Base-by-base conservation (phyloP, 192 early-diverging fungal genomes). In the Physocladia obscura region DNA sequence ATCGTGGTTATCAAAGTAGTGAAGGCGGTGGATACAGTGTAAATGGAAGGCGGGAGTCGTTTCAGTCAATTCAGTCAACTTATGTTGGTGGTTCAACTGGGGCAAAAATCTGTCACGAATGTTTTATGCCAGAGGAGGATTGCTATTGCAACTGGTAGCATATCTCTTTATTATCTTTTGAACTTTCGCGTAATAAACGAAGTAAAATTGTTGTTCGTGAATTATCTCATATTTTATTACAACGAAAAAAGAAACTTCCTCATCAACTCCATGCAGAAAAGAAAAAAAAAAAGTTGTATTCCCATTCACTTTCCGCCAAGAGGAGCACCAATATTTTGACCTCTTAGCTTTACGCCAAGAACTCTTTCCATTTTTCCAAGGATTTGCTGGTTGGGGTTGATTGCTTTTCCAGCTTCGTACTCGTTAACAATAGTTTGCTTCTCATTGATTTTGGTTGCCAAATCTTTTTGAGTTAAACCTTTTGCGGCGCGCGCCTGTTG, bases 401-500 rank as follows among this genome's bases (percentile, higher is more conserved):
- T 89, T 24, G 81, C 79, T 74, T 86, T 85, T 2, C 92, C 91
- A 62, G 81, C 76, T 79, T 98, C 96, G 70, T 95, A 98, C 74
- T 96, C 96, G 71, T 89, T 88, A 31, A 98, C 86, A 56, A 96
- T 85, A 58, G 88, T 89, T 57, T 90, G 88, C 84, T 96, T 96
- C 74, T 98, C 96, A 67, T 96, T 95, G 75, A 98, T 90, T 73
- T 86, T 87, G 35, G 87, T 87, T 36, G 89, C 91, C 30, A 95
- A 80, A 21, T 94, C 91, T 88, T 95, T 96, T 76, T 98, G 96
- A 29, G 88, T 94, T 75, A 90, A 56, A 13, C 39, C 35, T 81
- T 91, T 90, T 15, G 83, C 89, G 67, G 84, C 74, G 57, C 94
- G 83, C 13, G 87, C 96, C 71, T 93, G 81, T 70, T 87, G 85